These are phyloP conservation scores for Cnidoscolus chayamansa DNA, from an alignment of 441 rosid species.

Conservation along the genomic window DNA sequence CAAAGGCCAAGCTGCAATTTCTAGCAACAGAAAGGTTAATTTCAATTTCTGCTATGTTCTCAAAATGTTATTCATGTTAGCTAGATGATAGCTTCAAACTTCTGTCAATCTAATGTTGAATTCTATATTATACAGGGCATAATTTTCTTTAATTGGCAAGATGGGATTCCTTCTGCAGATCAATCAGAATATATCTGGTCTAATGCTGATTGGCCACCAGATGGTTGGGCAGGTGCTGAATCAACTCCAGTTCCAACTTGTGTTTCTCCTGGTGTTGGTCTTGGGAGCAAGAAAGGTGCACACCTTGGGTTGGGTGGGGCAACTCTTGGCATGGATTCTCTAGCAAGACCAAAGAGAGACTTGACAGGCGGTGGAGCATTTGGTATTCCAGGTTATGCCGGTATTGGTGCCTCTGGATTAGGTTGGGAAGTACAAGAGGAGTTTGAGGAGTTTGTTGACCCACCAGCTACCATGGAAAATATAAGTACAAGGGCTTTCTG, in stretches of 20 bases:
- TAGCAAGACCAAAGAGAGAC: conserved; percentile 51
- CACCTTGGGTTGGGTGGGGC: conserved; percentile 85
- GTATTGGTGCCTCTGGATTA: conserved; percentile 64
- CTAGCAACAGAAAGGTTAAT: conserved; percentile 92
- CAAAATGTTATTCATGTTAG: not conserved
- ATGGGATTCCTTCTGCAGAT: conserved; percentile 37
- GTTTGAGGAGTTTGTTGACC: conserved; percentile 67
- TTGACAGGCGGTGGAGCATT: conserved; percentile 53
- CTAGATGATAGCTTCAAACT: not conserved
- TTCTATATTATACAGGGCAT: conserved; percentile 62
- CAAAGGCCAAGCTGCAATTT: conserved; percentile 74
- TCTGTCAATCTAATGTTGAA: conserved; percentile 13
- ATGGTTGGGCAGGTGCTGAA: conserved; percentile 88
- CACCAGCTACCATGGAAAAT: conserved; percentile 70
- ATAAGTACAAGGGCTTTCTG: conserved; percentile 77
- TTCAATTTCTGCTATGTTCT: conserved; percentile 19
- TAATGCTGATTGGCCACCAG: conserved; percentile 83
- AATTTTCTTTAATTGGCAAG: conserved; percentile 67
- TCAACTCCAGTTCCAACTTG: conserved; percentile 72
- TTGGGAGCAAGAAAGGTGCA: conserved; percentile 69
- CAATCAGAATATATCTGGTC: conserved; percentile 65
- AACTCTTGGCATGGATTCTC: conserved; percentile 52
- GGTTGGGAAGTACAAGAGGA: conserved; percentile 88
- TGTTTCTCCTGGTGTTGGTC: conserved; percentile 77
- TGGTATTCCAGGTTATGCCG: conserved; percentile 65